These are phyloP conservation scores for Elsinoe australis DNA, from an alignment of 2,329 filamentous ascomycete species.

Conservation along the genomic window DNA sequence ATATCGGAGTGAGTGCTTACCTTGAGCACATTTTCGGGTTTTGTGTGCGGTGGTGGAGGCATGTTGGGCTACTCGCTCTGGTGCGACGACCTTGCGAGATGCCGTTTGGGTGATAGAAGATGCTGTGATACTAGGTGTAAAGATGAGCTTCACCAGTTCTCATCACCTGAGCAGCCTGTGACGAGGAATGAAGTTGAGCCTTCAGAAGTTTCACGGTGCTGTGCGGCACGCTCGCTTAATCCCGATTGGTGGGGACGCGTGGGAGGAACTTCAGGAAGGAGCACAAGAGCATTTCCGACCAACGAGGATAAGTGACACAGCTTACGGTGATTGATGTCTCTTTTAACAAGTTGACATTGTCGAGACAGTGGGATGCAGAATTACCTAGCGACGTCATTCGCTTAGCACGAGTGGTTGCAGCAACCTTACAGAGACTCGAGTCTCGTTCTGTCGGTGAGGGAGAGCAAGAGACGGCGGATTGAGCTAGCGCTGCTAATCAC, in stretches of 20 bases:
- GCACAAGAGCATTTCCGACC: not conserved
- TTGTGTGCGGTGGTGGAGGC: constrained; percentile 95
- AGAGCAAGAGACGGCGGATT: constrained; percentile 6
- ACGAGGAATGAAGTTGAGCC: constrained; percentile 13
- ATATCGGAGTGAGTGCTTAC: constrained; percentile 32
- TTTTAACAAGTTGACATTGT: no score
- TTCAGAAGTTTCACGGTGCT: constrained; percentile 16
- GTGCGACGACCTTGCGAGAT: constrained; percentile 13
- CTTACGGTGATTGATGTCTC: no score
- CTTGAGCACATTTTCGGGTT: constrained; percentile 98
- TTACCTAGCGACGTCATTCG: constrained; percentile 2
- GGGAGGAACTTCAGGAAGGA: not conserved
- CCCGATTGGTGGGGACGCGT: constrained; percentile 18
- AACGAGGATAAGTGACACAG: not conserved
- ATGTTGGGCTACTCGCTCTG: constrained; percentile 44
- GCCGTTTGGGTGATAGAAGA: not conserved
- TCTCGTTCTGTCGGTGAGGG: constrained; percentile 12
- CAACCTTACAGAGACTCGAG: not conserved
- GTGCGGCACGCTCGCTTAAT: constrained; percentile 9
- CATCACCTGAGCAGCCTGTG: not conserved
- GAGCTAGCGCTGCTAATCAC: constrained; percentile 3
- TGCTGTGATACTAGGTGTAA: constrained; percentile 1
- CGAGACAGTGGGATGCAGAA: not conserved
- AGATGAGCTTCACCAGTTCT: not conserved
- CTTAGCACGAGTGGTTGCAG: constrained; percentile 2